Evolutionary conservation across 2,329 filamentous ascomycete genomes (phyloP), one percentile per base, ranked within the genome.

Genomic region (Aspergillus sergii): DNA sequence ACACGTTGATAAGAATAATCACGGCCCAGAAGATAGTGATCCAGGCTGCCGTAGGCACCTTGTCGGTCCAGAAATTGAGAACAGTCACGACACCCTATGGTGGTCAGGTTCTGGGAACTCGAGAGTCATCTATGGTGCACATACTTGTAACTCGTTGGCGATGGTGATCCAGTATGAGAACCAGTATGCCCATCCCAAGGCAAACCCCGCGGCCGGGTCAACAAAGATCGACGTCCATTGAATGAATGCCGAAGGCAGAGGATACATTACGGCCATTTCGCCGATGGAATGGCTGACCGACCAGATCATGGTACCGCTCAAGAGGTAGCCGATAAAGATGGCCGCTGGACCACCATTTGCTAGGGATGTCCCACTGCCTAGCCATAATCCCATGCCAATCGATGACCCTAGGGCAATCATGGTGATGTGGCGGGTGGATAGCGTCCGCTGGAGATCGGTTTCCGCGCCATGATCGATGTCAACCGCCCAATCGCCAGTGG

Each of bases 131-230:
- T 11, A 7, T 30, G 21, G 8, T 2, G 1, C 19, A 39, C 56
- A 53, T 50, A 65, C 80, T 58, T 78, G 73, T 0, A 80, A 72
- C 58, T 82, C 79, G 63, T 79, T 82, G 59, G 81, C 81, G 61
- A 83, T 78, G 26, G 78, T 81, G 66, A 82, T 81, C 58, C 73
- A 76, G 62, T 76, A 81, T 3, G 72, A 76, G 63, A 83, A 81
- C 73, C 80, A 83, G 64, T 83, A 83, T 1, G 79, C 78, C 80
- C 81, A 83, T 3, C 81, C 81, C 3, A 83, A 72, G 9, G 81
- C 78, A 66, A 83, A 82, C 0, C 76, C 80, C 11, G 78, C 77
- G 0, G 81, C 73, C 1, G 73, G 75, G 61, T 80, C 76, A 57
- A 83, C 73, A 64, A 83, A 84, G 45, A 80, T 83, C 36, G 70